Percentiles rank a stretch among this genome's conserved stretches.
phyloP scores from a whole-genome alignment of 2,329 filamentous ascomycete genomes.

The Fusarium protoensiforme region DNA sequence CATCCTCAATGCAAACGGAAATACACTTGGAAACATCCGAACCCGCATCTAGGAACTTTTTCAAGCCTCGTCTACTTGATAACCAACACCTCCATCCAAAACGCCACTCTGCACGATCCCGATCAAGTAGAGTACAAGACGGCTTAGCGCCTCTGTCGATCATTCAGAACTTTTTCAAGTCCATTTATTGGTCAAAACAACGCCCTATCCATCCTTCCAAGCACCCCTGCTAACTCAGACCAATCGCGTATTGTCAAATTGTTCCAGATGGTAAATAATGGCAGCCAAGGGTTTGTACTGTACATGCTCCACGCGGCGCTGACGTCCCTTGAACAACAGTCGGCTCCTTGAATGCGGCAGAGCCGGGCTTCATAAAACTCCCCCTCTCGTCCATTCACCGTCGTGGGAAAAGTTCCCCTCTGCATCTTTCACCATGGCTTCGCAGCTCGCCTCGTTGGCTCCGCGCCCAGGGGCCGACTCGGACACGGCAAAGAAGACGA shows the following conservation, averaged over 20 bases:
- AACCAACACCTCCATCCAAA: not conserved
- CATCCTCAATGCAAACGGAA: not conserved
- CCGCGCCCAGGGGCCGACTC: not conserved
- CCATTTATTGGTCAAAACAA: not conserved
- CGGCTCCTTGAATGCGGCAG: not conserved
- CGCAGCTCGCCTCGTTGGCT: not conserved
- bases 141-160: not conserved
- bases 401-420: not conserved
- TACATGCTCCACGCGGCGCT: not conserved
- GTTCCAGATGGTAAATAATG: not conserved
- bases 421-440: not conserved
- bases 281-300: not conserved
- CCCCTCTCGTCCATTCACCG: not conserved
- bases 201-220: no score
- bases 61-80: no score
- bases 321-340: not conserved
- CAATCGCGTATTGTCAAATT: slow-evolving; percentile 6
- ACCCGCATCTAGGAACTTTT: slow-evolving; percentile 1
- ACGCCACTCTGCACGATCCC: not conserved
- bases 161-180: not conserved
- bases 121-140: not conserved
- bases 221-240: not conserved
- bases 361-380: not conserved
- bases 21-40: not conserved
- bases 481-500: not conserved